These are phyloP conservation scores for Fusarium nygamai DNA, from an alignment of 2,329 filamentous ascomycete species.

Conservation along the genomic window DNA sequence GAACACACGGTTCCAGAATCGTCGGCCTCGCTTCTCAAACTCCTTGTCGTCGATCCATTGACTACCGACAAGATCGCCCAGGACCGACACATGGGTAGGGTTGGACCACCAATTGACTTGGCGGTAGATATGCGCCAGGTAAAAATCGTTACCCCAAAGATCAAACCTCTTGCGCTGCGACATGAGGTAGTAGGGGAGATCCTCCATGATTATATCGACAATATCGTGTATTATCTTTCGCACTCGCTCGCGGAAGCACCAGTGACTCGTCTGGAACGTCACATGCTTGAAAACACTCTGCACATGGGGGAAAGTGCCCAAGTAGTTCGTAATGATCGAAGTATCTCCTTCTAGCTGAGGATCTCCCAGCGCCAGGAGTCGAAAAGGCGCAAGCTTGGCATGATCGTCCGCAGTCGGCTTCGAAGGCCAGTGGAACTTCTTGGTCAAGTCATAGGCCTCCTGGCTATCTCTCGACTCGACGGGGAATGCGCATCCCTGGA, in stretches of 20 bases:
- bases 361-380: slow-evolving; percentile 88
- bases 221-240: slow-evolving; percentile 66
- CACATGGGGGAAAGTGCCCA: slow-evolving; percentile 64
- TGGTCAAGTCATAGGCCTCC: slow-evolving; percentile 50
- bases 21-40: slow-evolving; percentile 75
- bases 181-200: slow-evolving; percentile 73
- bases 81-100: slow-evolving; percentile 87
- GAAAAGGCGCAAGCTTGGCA: slow-evolving; percentile 73
- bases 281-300: slow-evolving; percentile 58
- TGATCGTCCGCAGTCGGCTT: slow-evolving; percentile 33
- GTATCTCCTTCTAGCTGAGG: slow-evolving; percentile 94
- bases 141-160: slow-evolving; percentile 92
- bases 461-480: slow-evolving; percentile 51
- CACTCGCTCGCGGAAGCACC: slow-evolving; percentile 61
- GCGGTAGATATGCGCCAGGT: slow-evolving; percentile 91
- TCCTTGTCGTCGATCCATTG: slow-evolving; percentile 93
- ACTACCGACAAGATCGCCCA: slow-evolving; percentile 92
- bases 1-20: slow-evolving; percentile 87
- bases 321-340: slow-evolving; percentile 72
- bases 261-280: slow-evolving; percentile 57
- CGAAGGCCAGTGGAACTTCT: slow-evolving; percentile 55
- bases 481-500: slow-evolving; percentile 85
- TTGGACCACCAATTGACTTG: slow-evolving; percentile 83
- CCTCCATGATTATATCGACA: slow-evolving; percentile 71
- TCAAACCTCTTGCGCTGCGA: slow-evolving; percentile 83